Base-by-base conservation (phyloP, 805 yeast species). In the Barnettozyma vustinii region DNA sequence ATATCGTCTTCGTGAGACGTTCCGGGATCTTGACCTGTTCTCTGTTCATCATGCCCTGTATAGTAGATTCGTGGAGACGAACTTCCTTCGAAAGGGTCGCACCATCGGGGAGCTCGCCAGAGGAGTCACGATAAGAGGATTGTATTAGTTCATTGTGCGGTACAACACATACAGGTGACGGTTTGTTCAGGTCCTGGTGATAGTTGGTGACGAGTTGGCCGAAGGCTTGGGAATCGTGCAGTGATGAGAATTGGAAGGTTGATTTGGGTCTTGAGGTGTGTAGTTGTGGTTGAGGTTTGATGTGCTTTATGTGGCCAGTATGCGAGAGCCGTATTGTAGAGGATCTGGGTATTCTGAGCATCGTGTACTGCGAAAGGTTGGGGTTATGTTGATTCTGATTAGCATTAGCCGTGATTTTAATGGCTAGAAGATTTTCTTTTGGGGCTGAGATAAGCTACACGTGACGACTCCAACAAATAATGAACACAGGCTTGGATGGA, bases 51-150 rank as follows among this genome's bases (percentile, higher is more conserved):
- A 82, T 71, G 0, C 84, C 95, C 41, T 61, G 55, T 5, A 80
- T 50, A 0, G 96, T 87, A 20, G 67, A 67, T 0, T 78, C 78
- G 55, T 81, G 76, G 5, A 83, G 65, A 57, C 92, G 69, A 16
- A 64, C 54, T 19, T 63, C 68, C 44, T 54, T 54, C 4, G 66
- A 51, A 30, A 55, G 59, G 13, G 52, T 4, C 44, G 42, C 44
- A 18, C 18, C 35, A n/a, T 49, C 37, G 18, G 48, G 41, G 4
- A 50, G 50, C 18, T 50, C 45, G 5, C 63, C 63, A 10, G 42
- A 20, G n/a, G 50, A 46, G 45, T 65, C 55, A 49, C 75, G 63
- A 51, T 55, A 68, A 40, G 58, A 48, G 13, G 66, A 42, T 5
- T 67, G n/a, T 3, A 52, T 23, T 8, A 51, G 12, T 4, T 57